Evolutionary conservation across 768 basidiomycete species (phyloP), one percentile per base, ranked within the genome.

Genomic region (Suillus spraguei): DNA sequence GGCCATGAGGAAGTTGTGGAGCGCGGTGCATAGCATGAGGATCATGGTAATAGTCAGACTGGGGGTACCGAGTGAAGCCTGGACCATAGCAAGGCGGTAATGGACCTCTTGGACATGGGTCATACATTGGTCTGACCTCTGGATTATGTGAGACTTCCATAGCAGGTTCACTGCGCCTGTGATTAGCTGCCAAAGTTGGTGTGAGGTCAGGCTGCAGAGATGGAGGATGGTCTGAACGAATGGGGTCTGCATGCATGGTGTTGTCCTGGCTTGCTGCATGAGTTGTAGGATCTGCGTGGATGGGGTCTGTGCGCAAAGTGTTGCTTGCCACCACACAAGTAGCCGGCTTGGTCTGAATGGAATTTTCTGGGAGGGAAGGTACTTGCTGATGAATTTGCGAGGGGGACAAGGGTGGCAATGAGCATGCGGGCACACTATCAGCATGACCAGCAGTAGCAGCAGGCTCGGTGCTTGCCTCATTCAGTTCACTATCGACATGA

Each of bases 361-460:
- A 46, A 46, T 22, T 22, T 11, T 46, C 44, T 46, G 44, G 44
- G 44, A 46, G 44, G 44, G 44, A 46, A 46, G 44, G 44, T 46
- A 46, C 1, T 46, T 46, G 44, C 9, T 46, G 44, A 46, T 2
- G 11, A 46, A 46, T 46, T 46, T 46, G 44, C n/a, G 1, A 46
- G 44, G 44, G 44, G 44, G 44, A 46, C 44, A 46, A 46, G 44
- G 44, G 44, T 47, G 46, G 46, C n/a, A 47, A 22, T 47, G 46
- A 5, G 46, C 11, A 1, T 1, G n/a, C 2, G 46, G 46, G 46
- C 22, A 47, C 46, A 47, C 46, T 47, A 22, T 47, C 13, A 22
- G 22, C 46, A 47, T 47, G 46, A 47, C 46, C 46, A 47, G 22
- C 46, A 5, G 46, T 3, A 47, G 42, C 42, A 44, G 42, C 42